Evolutionary conservation across 371 early-diverging fungal genomes (phyloP), one percentile per base, ranked within the genome.

Genomic region (Mucor indicus): DNA sequence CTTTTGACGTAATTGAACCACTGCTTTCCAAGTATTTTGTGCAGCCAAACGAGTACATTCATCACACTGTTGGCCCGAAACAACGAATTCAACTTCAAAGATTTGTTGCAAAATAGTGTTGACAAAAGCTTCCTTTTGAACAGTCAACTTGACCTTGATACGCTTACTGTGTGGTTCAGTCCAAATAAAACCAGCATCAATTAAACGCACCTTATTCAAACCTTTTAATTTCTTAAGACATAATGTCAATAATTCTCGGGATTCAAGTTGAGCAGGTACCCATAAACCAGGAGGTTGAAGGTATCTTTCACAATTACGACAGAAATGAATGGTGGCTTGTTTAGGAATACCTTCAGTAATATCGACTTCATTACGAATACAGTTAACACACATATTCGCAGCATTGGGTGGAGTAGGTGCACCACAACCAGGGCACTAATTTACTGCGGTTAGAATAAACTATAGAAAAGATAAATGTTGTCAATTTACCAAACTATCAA

Each of bases 1-100:
- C 79, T 97, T 98, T 77, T 99, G 99, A 50, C 99, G 89, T 20
- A 99, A 87, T 80, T 99, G 99, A 16, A 99, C 99, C 46, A 89
- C 83, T 11, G 98, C 95, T 64, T 93, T 94, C 99, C 99, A 99
- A 6, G 94, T 98, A 62, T 99, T 93, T 69, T 99, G 93, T 6
- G 99, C 99, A 77, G 93, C 97, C 25, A 97, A 86, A 48, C 95
- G 87, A 21, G 93, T 89, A 80, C 99, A 99, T 70, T 97, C 98
- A 42, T 91, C 87, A 69, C 99, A 99, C 67, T 98, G 96, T 72
- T 94, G 96, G 55, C 84, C 80, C 16, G 85, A 79, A 16, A 99
- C 94, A 21, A 91, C 83, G 63, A 84, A 98, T 70, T 95, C 96
- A n/a, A 99, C 93, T 60, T 93, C 90, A 60, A 96, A 92, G 10